Evolutionary conservation across 2,329 filamentous ascomycete species (phyloP).

Genomic region (Arthrobotrys conoides): DNA sequence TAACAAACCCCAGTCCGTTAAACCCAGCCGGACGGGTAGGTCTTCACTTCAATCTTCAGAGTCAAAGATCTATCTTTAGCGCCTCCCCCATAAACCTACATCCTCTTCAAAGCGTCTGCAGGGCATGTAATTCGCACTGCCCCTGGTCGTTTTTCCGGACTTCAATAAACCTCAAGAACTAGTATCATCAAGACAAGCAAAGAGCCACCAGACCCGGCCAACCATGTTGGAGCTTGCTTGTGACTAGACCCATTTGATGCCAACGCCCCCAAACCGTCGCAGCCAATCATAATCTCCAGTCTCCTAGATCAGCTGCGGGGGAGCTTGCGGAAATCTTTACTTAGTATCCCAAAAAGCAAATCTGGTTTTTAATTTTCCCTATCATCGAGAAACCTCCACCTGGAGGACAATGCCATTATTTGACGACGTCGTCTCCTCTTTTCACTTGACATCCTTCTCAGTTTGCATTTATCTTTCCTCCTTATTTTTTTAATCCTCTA

Average conservation of each 20-base stretch:
- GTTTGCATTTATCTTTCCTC: conserved; percentile 15
- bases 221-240: conserved; percentile 51
- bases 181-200: conserved; percentile 33
- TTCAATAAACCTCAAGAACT: conserved; percentile 18
- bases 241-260: conserved; percentile 57
- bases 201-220: conserved; percentile 36
- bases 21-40: conserved; percentile 57
- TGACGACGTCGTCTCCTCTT: conserved; percentile 49
- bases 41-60: conserved; percentile 36
- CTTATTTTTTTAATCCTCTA: conserved; percentile 18
- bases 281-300: conserved; percentile 50
- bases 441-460: conserved; percentile 15
- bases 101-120: conserved; percentile 39
- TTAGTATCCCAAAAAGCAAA: conserved; percentile 43
- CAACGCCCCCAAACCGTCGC: conserved; percentile 40
- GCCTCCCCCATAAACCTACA: conserved; percentile 28
- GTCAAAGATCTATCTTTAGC: conserved; percentile 52
- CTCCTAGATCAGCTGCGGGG: conserved; percentile 53
- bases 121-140: conserved; percentile 28
- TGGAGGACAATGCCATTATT: conserved; percentile 57
- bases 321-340: conserved; percentile 38
- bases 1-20: conserved; percentile 40
- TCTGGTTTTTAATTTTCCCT: conserved; percentile 44
- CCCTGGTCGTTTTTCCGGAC: conserved; percentile 22
- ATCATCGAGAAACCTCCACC: conserved; percentile 37